Evolutionary conservation across 768 basidiomycete genomes (phyloP).

Genomic region (Tylopilus balloui): DNA sequence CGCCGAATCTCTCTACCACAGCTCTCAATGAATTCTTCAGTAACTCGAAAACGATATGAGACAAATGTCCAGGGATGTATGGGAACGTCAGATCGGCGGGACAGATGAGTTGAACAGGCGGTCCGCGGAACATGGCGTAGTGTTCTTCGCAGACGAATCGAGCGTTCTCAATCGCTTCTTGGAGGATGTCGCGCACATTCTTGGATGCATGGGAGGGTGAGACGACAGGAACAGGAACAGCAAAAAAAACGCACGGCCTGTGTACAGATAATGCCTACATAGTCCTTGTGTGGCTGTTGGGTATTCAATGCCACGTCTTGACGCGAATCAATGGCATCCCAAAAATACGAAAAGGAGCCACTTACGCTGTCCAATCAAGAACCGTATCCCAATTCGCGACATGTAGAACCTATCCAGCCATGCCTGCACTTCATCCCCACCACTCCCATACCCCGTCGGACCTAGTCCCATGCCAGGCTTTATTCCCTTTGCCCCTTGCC

Average conservation of each 20-base stretch:
- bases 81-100: constrained; percentile 81
- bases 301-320: constrained; percentile 95
- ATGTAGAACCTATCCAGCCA: constrained; percentile 98
- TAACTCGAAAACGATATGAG: constrained; percentile 95
- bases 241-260: constrained; percentile 58
- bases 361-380: constrained; percentile 93
- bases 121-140: constrained; percentile 92
- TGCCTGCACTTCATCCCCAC: constrained; percentile 84
- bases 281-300: constrained; percentile 81
- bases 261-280: constrained; percentile 97
- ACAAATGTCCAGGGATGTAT: constrained; percentile 95
- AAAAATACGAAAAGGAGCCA: constrained; percentile 3
- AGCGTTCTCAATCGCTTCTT: constrained; percentile 98
- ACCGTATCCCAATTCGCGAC: constrained; percentile 92
- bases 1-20: constrained; percentile 88
- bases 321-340: constrained; percentile 1
- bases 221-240: not conserved
- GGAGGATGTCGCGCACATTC: constrained; percentile 96
- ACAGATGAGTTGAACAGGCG: constrained; percentile 95
- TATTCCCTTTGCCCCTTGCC: constrained; percentile 62
- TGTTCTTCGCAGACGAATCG: constrained; percentile 94
- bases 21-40: constrained; percentile 97
- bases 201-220: constrained; percentile 25
- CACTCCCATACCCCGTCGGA: constrained; percentile 43
- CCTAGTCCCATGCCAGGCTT: constrained; percentile 28